Conservation (phyloP, 495 filamentous ascomycete species). For the Symbiotaphrina buchneri region DNA sequence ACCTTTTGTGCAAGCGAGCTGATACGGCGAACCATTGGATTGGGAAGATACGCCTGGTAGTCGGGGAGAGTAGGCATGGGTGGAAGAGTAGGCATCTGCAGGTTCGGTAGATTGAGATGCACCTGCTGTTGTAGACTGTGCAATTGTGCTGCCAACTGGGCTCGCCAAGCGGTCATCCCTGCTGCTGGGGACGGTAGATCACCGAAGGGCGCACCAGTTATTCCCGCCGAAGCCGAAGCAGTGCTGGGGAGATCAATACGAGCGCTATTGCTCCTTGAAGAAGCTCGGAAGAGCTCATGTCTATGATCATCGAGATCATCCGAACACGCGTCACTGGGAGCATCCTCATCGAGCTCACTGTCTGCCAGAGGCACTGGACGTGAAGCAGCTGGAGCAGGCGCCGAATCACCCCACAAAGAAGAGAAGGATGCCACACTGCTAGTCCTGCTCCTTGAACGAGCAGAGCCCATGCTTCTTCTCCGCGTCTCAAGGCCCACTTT, state of each 20-base stretch:
- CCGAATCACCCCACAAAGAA: slow-evolving; percentile 35
- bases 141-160: slow-evolving; percentile 54
- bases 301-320: no score
- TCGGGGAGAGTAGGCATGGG: slow-evolving; percentile 41
- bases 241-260: neutral
- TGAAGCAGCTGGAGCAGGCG: no score
- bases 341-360: neutral
- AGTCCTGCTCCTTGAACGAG: slow-evolving; percentile 29
- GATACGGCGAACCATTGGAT: slow-evolving; percentile 47
- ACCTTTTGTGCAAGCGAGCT: slow-evolving; percentile 57
- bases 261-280: slow-evolving; percentile 1
- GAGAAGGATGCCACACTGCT: slow-evolving; percentile 42
- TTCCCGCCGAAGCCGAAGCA: neutral
- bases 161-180: slow-evolving; percentile 48
- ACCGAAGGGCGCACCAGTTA: neutral
- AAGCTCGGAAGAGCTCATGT: no score
- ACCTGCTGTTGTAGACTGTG: slow-evolving; percentile 60
- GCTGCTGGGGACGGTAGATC: slow-evolving; percentile 15
- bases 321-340: no score
- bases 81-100: slow-evolving; percentile 33
- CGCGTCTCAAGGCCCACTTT: slow-evolving; percentile 27
- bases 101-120: slow-evolving; percentile 38
- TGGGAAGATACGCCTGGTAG: slow-evolving; percentile 38
- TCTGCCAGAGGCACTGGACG: neutral
- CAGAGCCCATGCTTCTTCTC: slow-evolving; percentile 31